These are phyloP conservation scores for Plasmodium yoelii DNA, from an alignment of 169 alveolate species.

Conservation along the genomic window DNA sequence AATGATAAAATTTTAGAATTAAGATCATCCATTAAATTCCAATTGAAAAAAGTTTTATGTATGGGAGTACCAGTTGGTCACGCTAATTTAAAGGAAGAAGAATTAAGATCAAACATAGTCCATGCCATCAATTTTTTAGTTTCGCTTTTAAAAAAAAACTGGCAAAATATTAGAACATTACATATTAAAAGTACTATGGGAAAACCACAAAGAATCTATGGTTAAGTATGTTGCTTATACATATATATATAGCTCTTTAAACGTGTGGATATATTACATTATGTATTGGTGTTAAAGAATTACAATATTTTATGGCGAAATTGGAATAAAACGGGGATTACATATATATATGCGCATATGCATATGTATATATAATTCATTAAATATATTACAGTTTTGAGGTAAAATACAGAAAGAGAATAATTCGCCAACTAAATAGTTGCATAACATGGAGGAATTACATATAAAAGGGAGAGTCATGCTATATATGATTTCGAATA, in stretches of 20 bases:
- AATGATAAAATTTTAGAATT: conserved; percentile 97
- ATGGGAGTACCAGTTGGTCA: conserved; percentile 99
- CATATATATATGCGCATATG: conserved; percentile 10
- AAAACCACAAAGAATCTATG: conserved; percentile 96
- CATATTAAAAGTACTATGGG: conserved; percentile 99
- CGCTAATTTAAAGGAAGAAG: conserved; percentile 97
- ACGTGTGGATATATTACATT: not conserved
- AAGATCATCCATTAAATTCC: conserved; percentile 93
- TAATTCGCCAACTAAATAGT: too few relatives aligned
- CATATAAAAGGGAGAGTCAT: not conserved
- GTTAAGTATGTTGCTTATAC: conserved; percentile 82
- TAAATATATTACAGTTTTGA: not conserved
- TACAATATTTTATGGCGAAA: conserved; percentile 6
- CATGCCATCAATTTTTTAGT: conserved; percentile 98
- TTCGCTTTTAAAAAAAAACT: conserved; percentile 98
- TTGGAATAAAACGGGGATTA: not conserved
- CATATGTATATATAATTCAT: conserved; percentile 6
- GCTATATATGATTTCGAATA: not conserved
- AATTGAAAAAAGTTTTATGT: conserved; percentile 97
- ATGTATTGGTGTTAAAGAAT: not conserved
- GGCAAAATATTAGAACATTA: conserved; percentile 98
- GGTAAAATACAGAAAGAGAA: too few relatives aligned
- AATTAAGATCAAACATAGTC: conserved; percentile 96
- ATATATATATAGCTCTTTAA: not conserved
- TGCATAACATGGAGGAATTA: too few relatives aligned